Conservation (phyloP, 2,329 filamentous ascomycete species). For the Nemania bipapillata region DNA sequence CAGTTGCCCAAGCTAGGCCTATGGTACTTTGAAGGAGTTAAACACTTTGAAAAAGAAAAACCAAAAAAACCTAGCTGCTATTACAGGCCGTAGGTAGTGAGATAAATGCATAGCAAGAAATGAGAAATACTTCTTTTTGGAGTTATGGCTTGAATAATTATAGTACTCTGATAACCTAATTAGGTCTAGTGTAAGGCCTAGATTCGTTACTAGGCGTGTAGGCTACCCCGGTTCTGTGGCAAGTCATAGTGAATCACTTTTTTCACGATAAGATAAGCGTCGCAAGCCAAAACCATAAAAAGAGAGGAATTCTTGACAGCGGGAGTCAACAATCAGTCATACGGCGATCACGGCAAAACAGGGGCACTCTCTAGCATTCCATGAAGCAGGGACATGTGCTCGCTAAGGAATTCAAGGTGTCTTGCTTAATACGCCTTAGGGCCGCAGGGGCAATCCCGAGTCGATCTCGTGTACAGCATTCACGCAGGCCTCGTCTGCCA, state of each 20-base stretch:
- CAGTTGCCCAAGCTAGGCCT: background rate
- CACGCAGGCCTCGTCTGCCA: background rate
- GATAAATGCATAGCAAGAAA: no score
- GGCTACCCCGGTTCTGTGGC: background rate
- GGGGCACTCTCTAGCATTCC: constrained; percentile 6
- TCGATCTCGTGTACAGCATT: background rate
- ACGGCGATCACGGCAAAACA: background rate
- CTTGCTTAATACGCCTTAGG: background rate
- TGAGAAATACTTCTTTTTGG: no score
- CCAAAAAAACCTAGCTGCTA: no score
- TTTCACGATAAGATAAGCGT: constrained; percentile 22
- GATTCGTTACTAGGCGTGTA: no score
- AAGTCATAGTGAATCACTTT: background rate
- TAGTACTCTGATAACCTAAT: no score
- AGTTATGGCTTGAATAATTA: no score
- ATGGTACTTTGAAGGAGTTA: background rate
- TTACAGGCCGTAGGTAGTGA: no score
- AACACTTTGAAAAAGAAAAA: background rate
- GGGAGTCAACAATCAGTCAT: no score
- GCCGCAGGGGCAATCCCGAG: background rate
- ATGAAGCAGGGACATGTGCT: constrained; percentile 29
- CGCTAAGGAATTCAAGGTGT: constrained; percentile 6
- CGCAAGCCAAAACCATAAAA: constrained; percentile 6
- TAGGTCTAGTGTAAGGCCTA: no score
- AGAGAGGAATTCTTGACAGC: background rate